Conservation (phyloP, 257 asterid species). For the Buddleja alternifolia region DNA sequence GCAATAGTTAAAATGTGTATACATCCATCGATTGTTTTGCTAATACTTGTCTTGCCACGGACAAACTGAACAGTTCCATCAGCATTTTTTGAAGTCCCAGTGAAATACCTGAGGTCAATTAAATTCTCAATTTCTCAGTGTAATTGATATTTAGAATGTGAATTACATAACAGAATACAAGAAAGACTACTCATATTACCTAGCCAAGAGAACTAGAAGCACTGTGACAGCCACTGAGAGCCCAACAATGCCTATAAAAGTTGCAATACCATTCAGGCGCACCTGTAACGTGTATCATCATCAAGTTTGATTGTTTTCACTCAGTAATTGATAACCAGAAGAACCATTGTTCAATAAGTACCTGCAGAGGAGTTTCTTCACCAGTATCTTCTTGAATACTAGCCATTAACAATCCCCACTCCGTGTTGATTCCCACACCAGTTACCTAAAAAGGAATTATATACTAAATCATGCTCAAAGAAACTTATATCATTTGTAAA, state of each 20-base stretch:
- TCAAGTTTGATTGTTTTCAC: conserved; percentile 11
- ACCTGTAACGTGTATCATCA: conserved; percentile 56
- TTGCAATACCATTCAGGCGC: conserved; percentile 95
- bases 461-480: conserved; percentile 24
- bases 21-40: conserved; percentile 63
- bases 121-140: neutral
- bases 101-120: conserved; percentile 68
- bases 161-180: conserved; percentile 15
- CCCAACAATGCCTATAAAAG: conserved; percentile 93
- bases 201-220: conserved; percentile 68
- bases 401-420: conserved; percentile 98
- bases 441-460: conserved; percentile 58
- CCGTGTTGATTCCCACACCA: conserved; percentile 94
- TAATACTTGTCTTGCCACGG: conserved; percentile 60
- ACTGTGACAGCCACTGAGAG: conserved; percentile 79
- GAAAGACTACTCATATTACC: conserved; percentile 47
- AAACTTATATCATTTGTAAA: neutral
- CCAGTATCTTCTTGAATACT: conserved; percentile 96
- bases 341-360: conserved; percentile 29
- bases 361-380: conserved; percentile 99
- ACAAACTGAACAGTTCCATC: conserved; percentile 83
- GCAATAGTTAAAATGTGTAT: conserved; percentile 83
- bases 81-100: conserved; percentile 71
- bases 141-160: conserved; percentile 25
- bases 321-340: conserved; percentile 2